These are phyloP conservation scores for Salix brachista DNA, from an alignment of 345 rosid genomes.

Conservation along the genomic window DNA sequence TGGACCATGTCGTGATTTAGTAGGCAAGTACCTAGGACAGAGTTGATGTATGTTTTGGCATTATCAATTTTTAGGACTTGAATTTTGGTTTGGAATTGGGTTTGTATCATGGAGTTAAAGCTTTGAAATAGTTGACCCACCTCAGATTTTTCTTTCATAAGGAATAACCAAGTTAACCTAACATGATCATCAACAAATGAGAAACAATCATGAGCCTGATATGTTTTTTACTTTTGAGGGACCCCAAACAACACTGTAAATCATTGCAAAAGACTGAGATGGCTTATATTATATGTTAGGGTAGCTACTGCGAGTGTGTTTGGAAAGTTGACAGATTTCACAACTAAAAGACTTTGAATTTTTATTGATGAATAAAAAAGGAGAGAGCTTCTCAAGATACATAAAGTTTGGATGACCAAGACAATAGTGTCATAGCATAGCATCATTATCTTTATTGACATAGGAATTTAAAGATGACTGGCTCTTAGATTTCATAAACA, in stretches of 20 bases:
- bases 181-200: not conserved
- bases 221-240: not conserved
- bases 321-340: not conserved
- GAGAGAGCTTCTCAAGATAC: no score
- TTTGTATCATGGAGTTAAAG: no score
- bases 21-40: no score
- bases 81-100: no score
- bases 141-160: no score
- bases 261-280: not conserved
- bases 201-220: not conserved
- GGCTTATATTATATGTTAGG: not conserved
- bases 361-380: not conserved
- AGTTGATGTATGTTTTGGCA: no score
- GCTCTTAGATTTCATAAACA: not conserved
- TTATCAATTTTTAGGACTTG: no score
- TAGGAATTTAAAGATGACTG: not conserved
- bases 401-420: no score
- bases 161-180: no score
- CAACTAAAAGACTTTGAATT: not conserved
- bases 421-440: not conserved
- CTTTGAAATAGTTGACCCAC: no score
- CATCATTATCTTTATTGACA: not conserved
- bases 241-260: not conserved
- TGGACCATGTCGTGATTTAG: no score
- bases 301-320: not conserved